Percentiles rank a stretch among this genome's conserved stretches.
These are phyloP conservation scores for Hyphopichia homilentoma DNA, from an alignment of 805 yeast genomes.

Conservation along the genomic window DNA sequence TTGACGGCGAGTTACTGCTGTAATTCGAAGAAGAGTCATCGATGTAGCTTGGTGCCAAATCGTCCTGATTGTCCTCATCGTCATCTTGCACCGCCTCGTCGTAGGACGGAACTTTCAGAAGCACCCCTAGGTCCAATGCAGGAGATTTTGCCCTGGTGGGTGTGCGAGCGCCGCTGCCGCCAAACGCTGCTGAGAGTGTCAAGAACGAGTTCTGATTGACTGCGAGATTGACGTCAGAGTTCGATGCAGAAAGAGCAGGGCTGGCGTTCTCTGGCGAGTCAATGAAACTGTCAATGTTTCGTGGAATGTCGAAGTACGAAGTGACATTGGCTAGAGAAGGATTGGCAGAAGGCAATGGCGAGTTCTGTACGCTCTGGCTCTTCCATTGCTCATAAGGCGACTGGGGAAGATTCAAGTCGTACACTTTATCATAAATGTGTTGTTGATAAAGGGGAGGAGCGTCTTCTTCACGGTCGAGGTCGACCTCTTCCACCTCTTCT, in stretches of 20 bases:
- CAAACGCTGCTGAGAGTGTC: no score
- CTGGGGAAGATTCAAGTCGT: conserved; percentile 30
- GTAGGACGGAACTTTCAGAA: conserved; percentile 36
- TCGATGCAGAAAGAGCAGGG: not conserved
- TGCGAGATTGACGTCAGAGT: not conserved
- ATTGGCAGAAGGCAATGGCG: conserved; percentile 8
- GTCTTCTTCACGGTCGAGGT: conserved; percentile 20
- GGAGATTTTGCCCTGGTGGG: conserved; percentile 7
- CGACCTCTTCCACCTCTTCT: conserved; percentile 17
- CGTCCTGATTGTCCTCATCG: conserved; percentile 20
- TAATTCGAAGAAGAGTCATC: no score
- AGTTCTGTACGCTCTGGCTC: conserved; percentile 10
- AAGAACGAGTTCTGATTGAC: no score
- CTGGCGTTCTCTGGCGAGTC: not conserved
- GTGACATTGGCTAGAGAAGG: conserved; percentile 15
- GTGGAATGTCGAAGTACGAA: conserved; percentile 32
- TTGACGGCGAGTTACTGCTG: no score
- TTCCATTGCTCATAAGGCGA: conserved; percentile 36
- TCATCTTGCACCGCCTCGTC: conserved; percentile 38
- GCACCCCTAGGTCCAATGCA: conserved; percentile 18
- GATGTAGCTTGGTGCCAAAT: conserved; percentile 19
- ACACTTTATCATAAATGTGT: conserved; percentile 34
- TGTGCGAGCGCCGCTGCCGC: not conserved
- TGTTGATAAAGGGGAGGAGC: conserved; percentile 45
- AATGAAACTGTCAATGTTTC: not conserved